These are phyloP conservation scores for Nicotiana paniculata DNA, from an alignment of 257 asterid species.

Conservation along the genomic window DNA sequence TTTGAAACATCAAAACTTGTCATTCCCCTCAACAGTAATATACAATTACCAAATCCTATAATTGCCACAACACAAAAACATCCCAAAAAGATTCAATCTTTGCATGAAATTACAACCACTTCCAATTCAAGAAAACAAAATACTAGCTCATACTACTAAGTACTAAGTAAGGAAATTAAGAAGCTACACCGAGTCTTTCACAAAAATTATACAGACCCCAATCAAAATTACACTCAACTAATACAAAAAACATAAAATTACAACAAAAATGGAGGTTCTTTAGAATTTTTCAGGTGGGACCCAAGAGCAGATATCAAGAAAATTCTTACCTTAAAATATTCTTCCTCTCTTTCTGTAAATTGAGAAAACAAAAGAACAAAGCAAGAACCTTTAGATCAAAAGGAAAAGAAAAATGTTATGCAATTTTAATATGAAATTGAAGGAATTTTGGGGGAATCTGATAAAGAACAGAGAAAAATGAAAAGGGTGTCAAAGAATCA, in stretches of 20 bases:
- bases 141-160: neutral
- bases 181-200: neutral
- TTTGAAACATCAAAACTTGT: slow-evolving; percentile 60
- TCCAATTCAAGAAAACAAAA: neutral
- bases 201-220: neutral
- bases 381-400: slow-evolving; percentile 40
- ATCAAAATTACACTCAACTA: neutral
- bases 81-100: neutral
- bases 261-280: neutral
- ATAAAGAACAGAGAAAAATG: slow-evolving; percentile 3
- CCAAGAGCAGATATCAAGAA: neutral
- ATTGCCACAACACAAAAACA: neutral
- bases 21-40: slow-evolving; percentile 31
- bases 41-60: neutral
- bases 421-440: slow-evolving; percentile 7
- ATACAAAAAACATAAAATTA: neutral
- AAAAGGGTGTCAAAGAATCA: slow-evolving; percentile 16
- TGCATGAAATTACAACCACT: too few species aligned
- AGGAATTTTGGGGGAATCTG: slow-evolving; percentile 15
- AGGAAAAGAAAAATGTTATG: neutral
- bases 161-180: too few species aligned
- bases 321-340: neutral
- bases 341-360: too few species aligned
- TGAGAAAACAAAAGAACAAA: neutral
- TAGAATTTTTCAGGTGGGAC: too few species aligned